Conservation (phyloP, 192 early-diverging fungal genomes). For the Coemansia asiatica region DNA sequence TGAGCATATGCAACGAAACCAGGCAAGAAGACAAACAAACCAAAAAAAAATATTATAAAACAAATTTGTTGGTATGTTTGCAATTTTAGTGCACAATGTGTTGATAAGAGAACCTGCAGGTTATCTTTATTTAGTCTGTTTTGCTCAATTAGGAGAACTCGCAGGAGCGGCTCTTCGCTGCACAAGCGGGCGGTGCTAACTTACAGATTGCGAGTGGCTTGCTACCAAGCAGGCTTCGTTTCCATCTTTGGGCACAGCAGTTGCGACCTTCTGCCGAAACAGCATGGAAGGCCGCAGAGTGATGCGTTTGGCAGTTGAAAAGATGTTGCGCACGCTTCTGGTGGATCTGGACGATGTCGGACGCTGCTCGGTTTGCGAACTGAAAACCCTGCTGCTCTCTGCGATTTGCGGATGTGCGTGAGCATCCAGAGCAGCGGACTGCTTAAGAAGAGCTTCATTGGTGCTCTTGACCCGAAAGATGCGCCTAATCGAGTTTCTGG, state of each 20-base stretch:
- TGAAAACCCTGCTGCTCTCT: conserved; percentile 5
- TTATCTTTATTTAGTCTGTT: background rate
- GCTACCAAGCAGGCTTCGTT: background rate
- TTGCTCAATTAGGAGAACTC: background rate
- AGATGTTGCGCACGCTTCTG: conserved; percentile 40
- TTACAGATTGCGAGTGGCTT: background rate
- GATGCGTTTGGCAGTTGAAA: conserved; percentile 41
- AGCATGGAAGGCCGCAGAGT: conserved; percentile 33
- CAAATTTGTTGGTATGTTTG: no score
- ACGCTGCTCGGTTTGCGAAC: conserved; percentile 10
- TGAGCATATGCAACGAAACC: no score
- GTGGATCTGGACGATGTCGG: conserved; percentile 38
- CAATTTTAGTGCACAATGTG: background rate
- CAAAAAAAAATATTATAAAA: background rate
- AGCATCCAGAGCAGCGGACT: background rate
- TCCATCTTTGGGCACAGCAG: background rate
- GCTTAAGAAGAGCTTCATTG: background rate
- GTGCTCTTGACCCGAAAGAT: conserved; percentile 5
- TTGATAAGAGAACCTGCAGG: background rate
- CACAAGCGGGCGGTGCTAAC: background rate
- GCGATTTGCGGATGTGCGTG: background rate
- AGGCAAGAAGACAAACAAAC: background rate
- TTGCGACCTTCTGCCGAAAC: conserved; percentile 5
- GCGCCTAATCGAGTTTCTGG: conserved; percentile 3
- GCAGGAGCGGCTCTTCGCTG: background rate